phyloP scores from a whole-genome alignment of 371 early-diverging fungal genomes.

The Lichtheimia ramosa region DNA sequence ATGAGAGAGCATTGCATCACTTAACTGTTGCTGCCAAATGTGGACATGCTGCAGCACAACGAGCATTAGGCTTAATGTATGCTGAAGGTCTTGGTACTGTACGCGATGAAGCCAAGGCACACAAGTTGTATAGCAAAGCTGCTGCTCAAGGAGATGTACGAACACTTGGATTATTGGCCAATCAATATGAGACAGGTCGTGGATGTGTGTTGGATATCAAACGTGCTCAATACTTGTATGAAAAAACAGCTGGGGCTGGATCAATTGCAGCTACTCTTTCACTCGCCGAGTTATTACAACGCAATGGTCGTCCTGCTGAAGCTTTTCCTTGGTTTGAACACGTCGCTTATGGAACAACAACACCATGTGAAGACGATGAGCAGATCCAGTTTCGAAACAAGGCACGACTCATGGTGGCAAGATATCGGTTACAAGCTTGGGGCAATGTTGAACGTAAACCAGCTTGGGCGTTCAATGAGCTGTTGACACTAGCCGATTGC shows the following conservation, averaged over 20 bases:
- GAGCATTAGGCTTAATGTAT: constrained; percentile 15
- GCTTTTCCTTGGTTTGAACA: constrained; percentile 12
- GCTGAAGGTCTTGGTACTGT: constrained; percentile 10
- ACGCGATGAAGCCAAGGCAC: constrained; percentile 11
- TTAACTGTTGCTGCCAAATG: constrained; percentile 20
- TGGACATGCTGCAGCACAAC: constrained; percentile 30
- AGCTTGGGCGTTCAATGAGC: constrained; percentile 28
- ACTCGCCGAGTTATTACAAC: constrained; percentile 14
- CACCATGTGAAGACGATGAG: constrained; percentile 1
- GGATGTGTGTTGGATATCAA: constrained; percentile 13
- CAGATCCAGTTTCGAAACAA: constrained; percentile 4
- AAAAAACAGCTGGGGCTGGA: constrained; percentile 2
- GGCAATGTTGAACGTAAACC: constrained; percentile 3
- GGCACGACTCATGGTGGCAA: constrained; percentile 38
- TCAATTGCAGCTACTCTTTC: constrained; percentile 13
- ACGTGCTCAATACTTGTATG: constrained; percentile 14
- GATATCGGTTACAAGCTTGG: constrained; percentile 35
- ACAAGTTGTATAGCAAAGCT: constrained; percentile 17
- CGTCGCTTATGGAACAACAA: constrained; percentile 1
- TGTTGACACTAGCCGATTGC: constrained; percentile 20
- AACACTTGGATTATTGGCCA: constrained; percentile 20
- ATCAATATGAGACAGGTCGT: constrained; percentile 22
- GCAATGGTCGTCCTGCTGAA: constrained; percentile 2
- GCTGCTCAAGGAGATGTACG: constrained; percentile 21
- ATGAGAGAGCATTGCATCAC: constrained; percentile 23